Evolutionary conservation across 2,329 filamentous ascomycete species (phyloP).

Genomic region (Calonectria pauciramosa): DNA sequence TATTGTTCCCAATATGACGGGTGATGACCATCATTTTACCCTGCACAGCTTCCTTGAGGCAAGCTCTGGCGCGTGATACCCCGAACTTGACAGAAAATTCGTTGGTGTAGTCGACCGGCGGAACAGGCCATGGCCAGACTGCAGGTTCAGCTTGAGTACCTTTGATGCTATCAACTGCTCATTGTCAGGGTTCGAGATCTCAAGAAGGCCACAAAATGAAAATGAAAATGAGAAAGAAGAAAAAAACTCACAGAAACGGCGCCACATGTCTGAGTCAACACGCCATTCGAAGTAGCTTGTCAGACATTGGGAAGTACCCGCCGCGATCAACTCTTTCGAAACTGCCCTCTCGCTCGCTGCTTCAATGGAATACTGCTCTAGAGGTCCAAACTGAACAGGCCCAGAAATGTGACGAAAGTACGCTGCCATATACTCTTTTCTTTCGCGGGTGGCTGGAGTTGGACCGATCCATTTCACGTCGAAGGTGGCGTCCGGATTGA

Average conservation of each 20-base stretch:
- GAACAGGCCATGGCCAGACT: not conserved
- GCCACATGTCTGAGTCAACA: not conserved
- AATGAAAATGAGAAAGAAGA: too few species aligned
- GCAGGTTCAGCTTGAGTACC: not conserved
- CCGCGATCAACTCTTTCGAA: not conserved
- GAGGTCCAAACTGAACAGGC: too few species aligned
- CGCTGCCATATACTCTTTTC: not conserved
- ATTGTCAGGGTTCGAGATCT: not conserved
- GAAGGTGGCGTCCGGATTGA: not conserved
- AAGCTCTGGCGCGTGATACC: not conserved
- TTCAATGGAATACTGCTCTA: too few species aligned
- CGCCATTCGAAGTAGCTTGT: not conserved
- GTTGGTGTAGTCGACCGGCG: not conserved
- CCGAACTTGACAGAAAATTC: not conserved
- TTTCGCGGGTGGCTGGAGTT: not conserved
- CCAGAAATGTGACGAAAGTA: not conserved
- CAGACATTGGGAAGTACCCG: not conserved
- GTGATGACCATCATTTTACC: not conserved
- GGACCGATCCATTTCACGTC: not conserved
- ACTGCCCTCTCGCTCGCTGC: not conserved
- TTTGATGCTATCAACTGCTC: not conserved
- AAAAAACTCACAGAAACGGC: not conserved
- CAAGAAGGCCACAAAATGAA: not conserved
- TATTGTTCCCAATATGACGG: not conserved
- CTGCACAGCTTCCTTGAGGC: not conserved